Base-by-base conservation (phyloP, 768 basidiomycete species). In the Sistotremastrum suecicum region DNA sequence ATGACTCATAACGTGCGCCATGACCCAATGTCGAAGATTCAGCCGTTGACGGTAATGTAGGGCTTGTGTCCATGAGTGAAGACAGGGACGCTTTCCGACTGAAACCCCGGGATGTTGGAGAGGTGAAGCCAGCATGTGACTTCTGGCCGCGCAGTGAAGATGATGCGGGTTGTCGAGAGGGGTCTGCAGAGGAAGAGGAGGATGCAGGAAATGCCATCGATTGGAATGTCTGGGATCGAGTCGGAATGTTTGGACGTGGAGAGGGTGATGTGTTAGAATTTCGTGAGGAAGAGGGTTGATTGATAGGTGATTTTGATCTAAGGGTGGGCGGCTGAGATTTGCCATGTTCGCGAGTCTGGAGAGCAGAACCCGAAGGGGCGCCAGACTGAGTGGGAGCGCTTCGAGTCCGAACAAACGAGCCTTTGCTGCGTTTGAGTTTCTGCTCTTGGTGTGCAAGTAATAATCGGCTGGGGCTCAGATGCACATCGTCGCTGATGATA, bases 31-130 rank as follows among this genome's bases (percentile, higher is more conserved):
- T 54, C 29, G 74, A 72, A 58, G 66, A 59, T n/a, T 40, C 39
- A 5, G 49, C 41, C 40, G 45, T 41, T 37, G 68, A 63, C 46
- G 72, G 73, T 57, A 79, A 76, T 46, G 73, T 59, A 36, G 71
- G 69, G 45, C 62, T 71, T 45, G 66, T 60, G 62, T 83, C 84
- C 61, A 80, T 70, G 11, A 88, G 65, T 37, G 79, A 81, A 28
- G 84, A 84, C 46, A 88, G 56, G 1, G 85, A 88, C 7, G 83
- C 83, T 61, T 88, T 86, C 54, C 85, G 76, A 20, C 75, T 66
- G 45, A 86, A 69, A 53, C 71, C 75, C 33, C 73, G 66, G 30
- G 72, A 70, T 28, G 74, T 58, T n/a, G 83, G 75, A 32, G 83
- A 81, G 4, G 76, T 87, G 45, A 88, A 72, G 35, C 80, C 83